These are phyloP conservation scores for Tephrocybe sp. DNA, from an alignment of 768 basidiomycete species.

Conservation along the genomic window DNA sequence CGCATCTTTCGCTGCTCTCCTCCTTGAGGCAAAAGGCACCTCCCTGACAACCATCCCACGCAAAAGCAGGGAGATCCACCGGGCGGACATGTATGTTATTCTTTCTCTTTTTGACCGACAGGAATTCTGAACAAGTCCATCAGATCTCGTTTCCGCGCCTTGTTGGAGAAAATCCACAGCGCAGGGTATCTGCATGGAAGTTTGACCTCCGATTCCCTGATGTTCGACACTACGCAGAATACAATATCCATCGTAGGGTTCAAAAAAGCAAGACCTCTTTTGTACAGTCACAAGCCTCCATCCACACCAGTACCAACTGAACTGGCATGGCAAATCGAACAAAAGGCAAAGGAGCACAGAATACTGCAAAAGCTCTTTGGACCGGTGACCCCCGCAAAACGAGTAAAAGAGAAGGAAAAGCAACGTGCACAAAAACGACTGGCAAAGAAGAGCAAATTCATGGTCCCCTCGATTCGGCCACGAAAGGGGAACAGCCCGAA, in stretches of 20 bases:
- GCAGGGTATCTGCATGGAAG: conserved; percentile 2
- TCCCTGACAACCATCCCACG: background rate
- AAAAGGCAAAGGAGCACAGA: background rate
- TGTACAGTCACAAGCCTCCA: background rate
- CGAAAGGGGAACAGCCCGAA: too few relatives aligned
- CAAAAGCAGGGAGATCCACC: too few relatives aligned
- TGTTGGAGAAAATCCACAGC: background rate
- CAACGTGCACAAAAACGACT: too few relatives aligned
- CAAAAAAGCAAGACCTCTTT: background rate
- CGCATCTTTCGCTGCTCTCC: background rate
- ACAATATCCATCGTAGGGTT: conserved; percentile 3
- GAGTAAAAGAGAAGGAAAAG: too few relatives aligned
- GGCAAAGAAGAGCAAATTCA: too few relatives aligned
- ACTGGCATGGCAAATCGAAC: background rate
- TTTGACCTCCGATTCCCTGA: background rate
- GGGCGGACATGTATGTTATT: too few relatives aligned
- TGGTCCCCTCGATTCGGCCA: too few relatives aligned
- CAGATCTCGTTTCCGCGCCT: background rate
- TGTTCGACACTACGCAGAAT: background rate
- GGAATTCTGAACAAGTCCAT: background rate
- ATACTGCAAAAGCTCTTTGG: background rate
- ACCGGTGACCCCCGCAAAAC: too few relatives aligned
- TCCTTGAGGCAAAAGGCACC: background rate
- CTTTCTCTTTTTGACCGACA: too few relatives aligned
- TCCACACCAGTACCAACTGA: background rate